Conservation (phyloP, 768 basidiomycete species). For the Boletus huronensis region DNA sequence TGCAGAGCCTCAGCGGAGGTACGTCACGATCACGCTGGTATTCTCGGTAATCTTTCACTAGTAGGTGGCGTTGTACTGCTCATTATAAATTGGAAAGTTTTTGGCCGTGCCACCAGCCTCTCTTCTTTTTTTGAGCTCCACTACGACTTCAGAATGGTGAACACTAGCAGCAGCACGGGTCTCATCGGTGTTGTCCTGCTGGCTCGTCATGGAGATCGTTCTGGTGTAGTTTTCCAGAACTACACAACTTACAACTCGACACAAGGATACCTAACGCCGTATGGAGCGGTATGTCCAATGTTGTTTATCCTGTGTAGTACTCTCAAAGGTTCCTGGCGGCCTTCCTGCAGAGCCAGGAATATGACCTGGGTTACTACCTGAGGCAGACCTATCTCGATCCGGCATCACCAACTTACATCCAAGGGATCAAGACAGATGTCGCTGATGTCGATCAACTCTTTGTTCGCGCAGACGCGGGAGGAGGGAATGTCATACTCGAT, state of each 20-base stretch:
- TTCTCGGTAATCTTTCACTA: too few species aligned
- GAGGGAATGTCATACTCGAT: constrained; percentile 78
- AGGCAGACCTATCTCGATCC: constrained; percentile 63
- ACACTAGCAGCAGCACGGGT: constrained; percentile 18
- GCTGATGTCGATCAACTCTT: constrained; percentile 67
- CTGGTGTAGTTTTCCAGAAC: constrained; percentile 59
- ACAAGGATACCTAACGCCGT: constrained; percentile 65
- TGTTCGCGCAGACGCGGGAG: constrained; percentile 75
- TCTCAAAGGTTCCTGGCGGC: too few species aligned
- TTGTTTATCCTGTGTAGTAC: background rate
- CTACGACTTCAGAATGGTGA: constrained; percentile 20
- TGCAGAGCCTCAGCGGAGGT: background rate
- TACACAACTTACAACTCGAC: constrained; percentile 63
- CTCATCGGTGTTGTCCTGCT: constrained; percentile 72
- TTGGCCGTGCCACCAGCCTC: background rate
- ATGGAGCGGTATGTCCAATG: constrained; percentile 55
- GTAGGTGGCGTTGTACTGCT: too few species aligned
- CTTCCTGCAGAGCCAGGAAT: constrained; percentile 48
- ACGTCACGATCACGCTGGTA: too few species aligned
- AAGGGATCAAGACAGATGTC: constrained; percentile 60
- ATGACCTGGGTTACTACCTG: constrained; percentile 55
- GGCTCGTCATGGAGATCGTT: constrained; percentile 74
- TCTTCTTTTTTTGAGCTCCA: background rate
- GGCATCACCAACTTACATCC: constrained; percentile 61
- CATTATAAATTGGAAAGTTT: constrained; percentile 7